Conservation (phyloP, 768 basidiomycete species). For the Dioszegia hungarica region DNA sequence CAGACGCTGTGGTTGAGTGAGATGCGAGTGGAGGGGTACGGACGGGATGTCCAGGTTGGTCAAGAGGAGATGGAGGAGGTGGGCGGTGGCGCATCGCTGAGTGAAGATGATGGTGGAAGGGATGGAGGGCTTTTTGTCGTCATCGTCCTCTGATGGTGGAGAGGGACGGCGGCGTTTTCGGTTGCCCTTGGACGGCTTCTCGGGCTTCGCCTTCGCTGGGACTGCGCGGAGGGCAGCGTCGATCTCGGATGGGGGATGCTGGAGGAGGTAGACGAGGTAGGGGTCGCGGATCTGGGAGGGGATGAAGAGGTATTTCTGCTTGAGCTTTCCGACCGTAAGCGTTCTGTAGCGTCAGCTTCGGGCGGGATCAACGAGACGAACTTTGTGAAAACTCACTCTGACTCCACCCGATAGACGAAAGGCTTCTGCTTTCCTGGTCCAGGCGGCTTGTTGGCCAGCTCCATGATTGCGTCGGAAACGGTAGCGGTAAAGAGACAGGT, state of each 20-base stretch:
- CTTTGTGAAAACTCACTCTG: conserved; percentile 58
- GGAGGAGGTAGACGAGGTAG: conserved; percentile 83
- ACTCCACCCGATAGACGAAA: conserved; percentile 74
- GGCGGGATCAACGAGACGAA: no score
- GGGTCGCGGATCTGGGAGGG: conserved; percentile 91
- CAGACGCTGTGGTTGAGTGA: conserved; percentile 86
- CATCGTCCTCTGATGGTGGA: conserved; percentile 55
- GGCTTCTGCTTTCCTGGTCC: conserved; percentile 77
- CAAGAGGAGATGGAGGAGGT: conserved; percentile 68
- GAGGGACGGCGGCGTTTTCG: conserved; percentile 30
- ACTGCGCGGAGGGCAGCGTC: conserved; percentile 58
- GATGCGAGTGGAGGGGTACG: conserved; percentile 84
- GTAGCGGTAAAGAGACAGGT: conserved; percentile 97
- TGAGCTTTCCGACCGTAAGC: conserved; percentile 81
- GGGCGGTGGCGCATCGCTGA: conserved; percentile 80
- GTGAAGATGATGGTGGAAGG: conserved; percentile 95
- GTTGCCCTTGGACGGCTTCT: conserved; percentile 15
- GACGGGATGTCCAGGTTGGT: conserved; percentile 74
- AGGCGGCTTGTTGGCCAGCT: conserved; percentile 66
- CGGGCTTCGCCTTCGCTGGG: conserved; percentile 1
- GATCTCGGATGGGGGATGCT: conserved; percentile 78
- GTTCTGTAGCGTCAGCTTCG: conserved; percentile 55
- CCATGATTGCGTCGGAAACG: conserved; percentile 77
- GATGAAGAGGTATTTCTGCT: conserved; percentile 83
- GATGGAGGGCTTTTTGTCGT: conserved; percentile 56